These are phyloP conservation scores for Lobulomyces angularis DNA, from an alignment of 192 early-diverging fungal species.

Conservation along the genomic window DNA sequence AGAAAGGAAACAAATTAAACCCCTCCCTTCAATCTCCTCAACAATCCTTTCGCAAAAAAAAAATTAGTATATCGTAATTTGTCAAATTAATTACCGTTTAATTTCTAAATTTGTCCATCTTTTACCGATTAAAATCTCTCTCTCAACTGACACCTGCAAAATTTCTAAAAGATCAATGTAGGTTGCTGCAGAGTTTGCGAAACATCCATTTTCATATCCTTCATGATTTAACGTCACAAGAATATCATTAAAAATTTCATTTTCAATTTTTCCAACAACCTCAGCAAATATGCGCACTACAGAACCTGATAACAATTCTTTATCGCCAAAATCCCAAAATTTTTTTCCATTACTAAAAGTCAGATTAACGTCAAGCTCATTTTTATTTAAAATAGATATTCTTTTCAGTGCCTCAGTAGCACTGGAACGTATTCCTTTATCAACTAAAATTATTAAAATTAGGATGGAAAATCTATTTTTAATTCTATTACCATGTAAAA, in stretches of 20 bases:
- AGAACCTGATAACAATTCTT: slow-evolving; percentile 7
- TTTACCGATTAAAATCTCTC: no score
- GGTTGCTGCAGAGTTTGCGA: slow-evolving; percentile 8
- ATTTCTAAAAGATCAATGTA: slow-evolving; percentile 1
- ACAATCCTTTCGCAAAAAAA: no score
- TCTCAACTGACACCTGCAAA: slow-evolving; percentile 11
- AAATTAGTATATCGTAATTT: no score
- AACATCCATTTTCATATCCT: slow-evolving; percentile 4
- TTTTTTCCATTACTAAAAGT: slow-evolving; percentile 9
- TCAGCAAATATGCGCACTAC: slow-evolving; percentile 18
- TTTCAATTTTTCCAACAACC: slow-evolving; percentile 7
- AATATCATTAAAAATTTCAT: slow-evolving; percentile 20
- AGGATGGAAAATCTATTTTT: no score
- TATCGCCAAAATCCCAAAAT: neutral
- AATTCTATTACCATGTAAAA: no score
- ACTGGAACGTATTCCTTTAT: slow-evolving; percentile 61
- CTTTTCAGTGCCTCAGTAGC: slow-evolving; percentile 51
- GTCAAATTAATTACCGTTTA: no score
- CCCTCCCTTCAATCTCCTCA: slow-evolving; percentile 61
- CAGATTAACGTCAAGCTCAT: neutral
- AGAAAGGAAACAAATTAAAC: slow-evolving; percentile 58
- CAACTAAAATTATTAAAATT: no score
- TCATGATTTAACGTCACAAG: slow-evolving; percentile 9
- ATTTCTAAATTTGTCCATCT: no score
- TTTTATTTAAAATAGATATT: slow-evolving; percentile 50